Base-by-base conservation (phyloP, 1,139 yeast genomes). In the Zygosaccharomyces sapae region DNA sequence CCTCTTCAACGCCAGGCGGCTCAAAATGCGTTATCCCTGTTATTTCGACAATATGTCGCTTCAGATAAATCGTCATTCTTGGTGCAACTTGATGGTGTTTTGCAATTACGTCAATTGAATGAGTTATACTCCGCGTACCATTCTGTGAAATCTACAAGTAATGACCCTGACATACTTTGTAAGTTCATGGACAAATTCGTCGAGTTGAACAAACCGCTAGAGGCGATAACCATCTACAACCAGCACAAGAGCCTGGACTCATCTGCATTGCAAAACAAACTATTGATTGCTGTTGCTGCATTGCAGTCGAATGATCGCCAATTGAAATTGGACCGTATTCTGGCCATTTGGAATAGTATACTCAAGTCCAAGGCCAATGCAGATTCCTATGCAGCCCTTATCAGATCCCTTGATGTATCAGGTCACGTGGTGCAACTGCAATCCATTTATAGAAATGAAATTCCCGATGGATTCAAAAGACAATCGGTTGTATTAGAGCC, bases 291-390 rank as follows among this genome's bases (percentile, higher is more conserved):
- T 5, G 65, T 63, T 4, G 56, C 63, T 5, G 48, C 45, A 33
- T 39, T 58, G 41, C 50, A 51, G 20, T 38, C 55, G 16, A 42
- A 43, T 22, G 33, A 53, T 4, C 48, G 52, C 12, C 35, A 38
- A 22, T 45, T 50, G 29, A 56, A 50, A 41, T 37, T 55, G 35
- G 48, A 53, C 31, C 56, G 65, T 48, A 54, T 62, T 35, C 55
- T 61, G 45, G 67, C 67, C 5, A 54, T 63, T 37, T 63, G 68
- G 68, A 63, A 63, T 45, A 52, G 61, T 37, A 47, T 55, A n/a
- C 53, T 62, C 18, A 56, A 56, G 38, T 48, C 56, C n/a, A 36
- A 44, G 8, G 54, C 50, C 6, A 36, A 47, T 5, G 49, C 53
- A 5, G 47, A 48, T 8, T 58, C 65, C 3, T 63, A 54, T 43